Evolutionary conservation across 306 rosid species (phyloP), one percentile per base, ranked within the genome.

Genomic region (Quercus alba): DNA sequence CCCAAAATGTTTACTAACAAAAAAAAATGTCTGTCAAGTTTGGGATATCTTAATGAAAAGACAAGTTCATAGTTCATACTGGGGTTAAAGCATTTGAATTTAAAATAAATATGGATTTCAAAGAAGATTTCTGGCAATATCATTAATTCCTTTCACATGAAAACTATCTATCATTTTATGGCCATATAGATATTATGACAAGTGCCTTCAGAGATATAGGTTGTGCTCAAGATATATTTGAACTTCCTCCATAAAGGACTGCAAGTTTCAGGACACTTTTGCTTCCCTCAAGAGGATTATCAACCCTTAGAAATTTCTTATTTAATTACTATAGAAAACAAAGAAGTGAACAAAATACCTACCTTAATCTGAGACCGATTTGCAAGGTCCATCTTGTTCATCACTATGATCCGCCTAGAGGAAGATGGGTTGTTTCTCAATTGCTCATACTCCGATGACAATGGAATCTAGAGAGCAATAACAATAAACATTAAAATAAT

Each of bases 321-420:
- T 30, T 7, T 31, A 66, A 63, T 26, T 28, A 13, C 20, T 18
- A 41, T 15, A 80, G 38, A 31, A 20, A 69, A 12, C 56, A 75
- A 70, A 63, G 9, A 59, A 44, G 2, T 41, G 51, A 69, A 73
- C 69, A 61, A 82, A 54, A 56, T 54, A 21, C 79, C 7, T 58
- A 92, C 98, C 91, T 87, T 85, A 44, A 82, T 69, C 74, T 56
- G 82, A 5, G 90, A 86, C 28, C 28, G 76, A 68, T 85, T 86
- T n/a, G 94, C 97, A n/a, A 94, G 97, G 80, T 94, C 98, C 77
- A 72, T 62, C 87, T 92, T 92, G 87, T 94, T 94, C 81, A 92
- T 80, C 62, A 84, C 90, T 56, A 91, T 70, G 35, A 92, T 91
- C 28, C 77, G 84, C 69, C 80, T 89, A 0, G 67, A 46, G 18